phyloP scores from a whole-genome alignment of 352 stramenopile species.

The Phytopythium sindhum region DNA sequence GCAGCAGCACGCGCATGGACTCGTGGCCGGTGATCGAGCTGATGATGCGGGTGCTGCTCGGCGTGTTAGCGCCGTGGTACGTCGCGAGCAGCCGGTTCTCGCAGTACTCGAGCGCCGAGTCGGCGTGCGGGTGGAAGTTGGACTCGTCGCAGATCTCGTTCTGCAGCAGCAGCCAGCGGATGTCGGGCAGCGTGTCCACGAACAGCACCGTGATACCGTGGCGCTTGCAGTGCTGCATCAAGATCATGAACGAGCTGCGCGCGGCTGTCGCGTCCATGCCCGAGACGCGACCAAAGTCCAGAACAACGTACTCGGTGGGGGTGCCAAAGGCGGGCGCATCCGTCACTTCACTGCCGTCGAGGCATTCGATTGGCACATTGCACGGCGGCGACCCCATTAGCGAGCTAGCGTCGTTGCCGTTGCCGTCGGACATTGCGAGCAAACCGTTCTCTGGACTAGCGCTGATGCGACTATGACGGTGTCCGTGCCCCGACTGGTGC shows the following conservation, averaged over 20 bases:
- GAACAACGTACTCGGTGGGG: slow-evolving; percentile 81
- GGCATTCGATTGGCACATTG: slow-evolving; percentile 60
- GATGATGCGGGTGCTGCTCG: slow-evolving; percentile 22
- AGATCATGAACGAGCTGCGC: slow-evolving; percentile 79
- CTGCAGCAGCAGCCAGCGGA: slow-evolving; percentile 52
- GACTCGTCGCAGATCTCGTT: slow-evolving; percentile 73
- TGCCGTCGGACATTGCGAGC: slow-evolving; percentile 2
- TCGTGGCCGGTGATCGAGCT: slow-evolving; percentile 25
- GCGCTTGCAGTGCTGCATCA: slow-evolving; percentile 75
- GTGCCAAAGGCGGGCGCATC: neutral
- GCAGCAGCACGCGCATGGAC: slow-evolving; percentile 60
- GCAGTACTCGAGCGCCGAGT: slow-evolving; percentile 74
- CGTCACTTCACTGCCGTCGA: slow-evolving; percentile 49
- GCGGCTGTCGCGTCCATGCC: slow-evolving; percentile 88
- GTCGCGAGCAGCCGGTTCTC: slow-evolving; percentile 57
- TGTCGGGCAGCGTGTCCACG: slow-evolving; percentile 63
- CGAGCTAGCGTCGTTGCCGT: slow-evolving; percentile 43
- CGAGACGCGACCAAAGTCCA: slow-evolving; percentile 86
- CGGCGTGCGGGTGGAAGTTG: slow-evolving; percentile 66
- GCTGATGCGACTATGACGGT: slow-evolving; percentile 9
- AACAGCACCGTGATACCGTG: slow-evolving; percentile 71
- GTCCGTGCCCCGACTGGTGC: slow-evolving; percentile 20
- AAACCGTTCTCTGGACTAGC: neutral
- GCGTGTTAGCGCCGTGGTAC: slow-evolving; percentile 26
- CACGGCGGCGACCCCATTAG: slow-evolving; percentile 1